Evolutionary conservation across 2,329 filamentous ascomycete species (phyloP).

Genomic region (Colletotrichum camelliae): DNA sequence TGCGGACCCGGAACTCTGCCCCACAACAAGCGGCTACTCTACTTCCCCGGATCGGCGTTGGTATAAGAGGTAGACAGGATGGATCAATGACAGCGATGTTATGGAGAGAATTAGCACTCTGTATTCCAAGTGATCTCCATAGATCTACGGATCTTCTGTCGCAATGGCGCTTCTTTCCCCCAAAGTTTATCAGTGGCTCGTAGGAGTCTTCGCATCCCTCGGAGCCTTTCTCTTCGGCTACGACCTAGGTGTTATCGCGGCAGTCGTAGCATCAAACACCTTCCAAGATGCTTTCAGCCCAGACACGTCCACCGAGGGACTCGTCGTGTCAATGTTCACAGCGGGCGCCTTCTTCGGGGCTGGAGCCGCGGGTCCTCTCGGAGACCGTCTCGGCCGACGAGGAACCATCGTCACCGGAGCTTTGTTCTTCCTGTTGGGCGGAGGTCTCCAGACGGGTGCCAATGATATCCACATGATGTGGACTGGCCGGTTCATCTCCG

Average conservation of each 20-base stretch:
- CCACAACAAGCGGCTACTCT: neutral
- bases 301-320: slow-evolving; percentile 44
- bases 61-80: neutral
- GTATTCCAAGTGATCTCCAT: neutral
- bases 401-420: slow-evolving; percentile 76
- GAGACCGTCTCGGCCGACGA: slow-evolving; percentile 76
- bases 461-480: slow-evolving; percentile 65
- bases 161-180: slow-evolving; percentile 7
- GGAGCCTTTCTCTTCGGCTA: slow-evolving; percentile 81
- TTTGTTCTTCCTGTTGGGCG: slow-evolving; percentile 71
- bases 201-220: slow-evolving; percentile 74
- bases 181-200: slow-evolving; percentile 49
- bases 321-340: slow-evolving; percentile 79
- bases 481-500: slow-evolving; percentile 71
- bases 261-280: slow-evolving; percentile 57
- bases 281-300: slow-evolving; percentile 48
- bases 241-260: slow-evolving; percentile 75
- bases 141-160: neutral
- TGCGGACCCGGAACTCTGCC: neutral
- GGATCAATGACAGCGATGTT: neutral
- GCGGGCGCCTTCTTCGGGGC: slow-evolving; percentile 80
- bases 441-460: slow-evolving; percentile 73
- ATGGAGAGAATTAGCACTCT: neutral
- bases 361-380: slow-evolving; percentile 76
- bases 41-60: slow-evolving; percentile 9